Percentiles rank a stretch among this genome's conserved stretches.
These are phyloP conservation scores for Tympanopsis confertula DNA, from an alignment of 2,329 filamentous ascomycete species.

Conservation along the genomic window DNA sequence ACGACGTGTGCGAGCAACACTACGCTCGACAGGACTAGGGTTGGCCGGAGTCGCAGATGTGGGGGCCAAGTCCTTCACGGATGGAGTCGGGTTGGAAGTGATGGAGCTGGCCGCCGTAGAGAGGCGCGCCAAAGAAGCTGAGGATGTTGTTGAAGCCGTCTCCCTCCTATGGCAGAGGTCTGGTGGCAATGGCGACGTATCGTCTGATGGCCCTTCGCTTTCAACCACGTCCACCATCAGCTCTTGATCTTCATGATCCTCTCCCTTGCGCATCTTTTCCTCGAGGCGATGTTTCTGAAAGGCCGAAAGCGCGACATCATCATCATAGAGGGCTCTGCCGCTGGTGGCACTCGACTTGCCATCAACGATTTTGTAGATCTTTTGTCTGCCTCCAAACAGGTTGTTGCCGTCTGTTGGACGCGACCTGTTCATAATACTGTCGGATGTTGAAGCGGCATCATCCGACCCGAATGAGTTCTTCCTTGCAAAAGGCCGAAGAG, in stretches of 20 bases:
- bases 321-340: slow-evolving; percentile 65
- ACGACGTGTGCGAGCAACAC: slow-evolving; percentile 59
- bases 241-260: slow-evolving; percentile 22
- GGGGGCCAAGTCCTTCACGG: slow-evolving; percentile 34
- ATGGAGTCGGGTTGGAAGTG: slow-evolving; percentile 57
- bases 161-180: slow-evolving; percentile 67
- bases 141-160: slow-evolving; percentile 76
- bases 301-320: slow-evolving; percentile 71
- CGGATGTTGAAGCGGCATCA: slow-evolving; percentile 42
- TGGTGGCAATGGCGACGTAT: slow-evolving; percentile 53
- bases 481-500: slow-evolving; percentile 52
- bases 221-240: slow-evolving; percentile 43
- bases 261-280: slow-evolving; percentile 18
- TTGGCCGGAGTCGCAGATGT: slow-evolving; percentile 21
- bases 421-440: slow-evolving; percentile 73
- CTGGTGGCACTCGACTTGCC: slow-evolving; percentile 35
- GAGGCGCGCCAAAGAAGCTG: slow-evolving; percentile 42
- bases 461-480: slow-evolving; percentile 54
- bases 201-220: slow-evolving; percentile 58
- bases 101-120: slow-evolving; percentile 86
- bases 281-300: slow-evolving; percentile 64
- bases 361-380: slow-evolving; percentile 75
- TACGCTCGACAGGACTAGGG: slow-evolving; percentile 42
- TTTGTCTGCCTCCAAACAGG: slow-evolving; percentile 88
- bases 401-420: slow-evolving; percentile 83